These are phyloP conservation scores for Monosporascus cannonballus DNA, from an alignment of 2,329 filamentous ascomycete species.

Conservation along the genomic window DNA sequence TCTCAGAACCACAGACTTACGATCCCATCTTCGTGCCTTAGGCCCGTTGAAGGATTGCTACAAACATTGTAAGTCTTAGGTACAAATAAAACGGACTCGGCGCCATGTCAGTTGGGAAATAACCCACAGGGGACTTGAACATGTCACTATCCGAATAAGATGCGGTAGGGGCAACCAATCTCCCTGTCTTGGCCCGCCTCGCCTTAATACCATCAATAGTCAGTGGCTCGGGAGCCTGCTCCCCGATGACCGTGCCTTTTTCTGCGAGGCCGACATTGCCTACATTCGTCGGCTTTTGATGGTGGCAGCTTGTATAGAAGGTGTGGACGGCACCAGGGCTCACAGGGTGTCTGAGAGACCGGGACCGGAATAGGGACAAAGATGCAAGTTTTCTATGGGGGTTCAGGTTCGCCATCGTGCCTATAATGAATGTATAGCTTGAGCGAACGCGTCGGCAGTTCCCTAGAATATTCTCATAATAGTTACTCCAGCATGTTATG, in stretches of 20 bases:
- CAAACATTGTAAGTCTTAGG: constrained; percentile 2
- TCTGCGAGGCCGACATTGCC: constrained; percentile 16
- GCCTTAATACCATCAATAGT: constrained; percentile 61
- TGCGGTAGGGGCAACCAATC: constrained; percentile 68
- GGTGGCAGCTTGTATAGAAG: constrained; percentile 7
- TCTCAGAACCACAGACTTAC: constrained; percentile 46
- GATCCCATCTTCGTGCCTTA: constrained; percentile 76
- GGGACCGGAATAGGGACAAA: constrained; percentile 2
- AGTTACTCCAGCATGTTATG: no score
- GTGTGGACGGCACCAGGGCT: constrained; percentile 5
- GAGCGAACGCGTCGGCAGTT: not conserved
- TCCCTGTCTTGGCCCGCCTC: constrained; percentile 64
- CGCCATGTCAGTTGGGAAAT: constrained; percentile 10
- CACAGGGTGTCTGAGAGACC: constrained; percentile 1
- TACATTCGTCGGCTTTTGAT: constrained; percentile 11
- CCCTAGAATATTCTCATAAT: not conserved
- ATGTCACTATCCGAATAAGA: constrained; percentile 72
- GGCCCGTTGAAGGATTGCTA: constrained; percentile 55
- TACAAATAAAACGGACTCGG: constrained; percentile 21
- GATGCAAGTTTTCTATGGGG: constrained; percentile 5
- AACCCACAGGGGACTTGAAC: constrained; percentile 68
- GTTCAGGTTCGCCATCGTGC: constrained; percentile 7
- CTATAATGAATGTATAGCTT: not conserved
- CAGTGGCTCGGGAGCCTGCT: constrained; percentile 30
- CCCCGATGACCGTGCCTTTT: constrained; percentile 12